A percentile compares a stretch with the other conserved stretches of the same genome.
phyloP scores from a whole-genome alignment of 768 basidiomycete species.

The Lentinula detonsa region DNA sequence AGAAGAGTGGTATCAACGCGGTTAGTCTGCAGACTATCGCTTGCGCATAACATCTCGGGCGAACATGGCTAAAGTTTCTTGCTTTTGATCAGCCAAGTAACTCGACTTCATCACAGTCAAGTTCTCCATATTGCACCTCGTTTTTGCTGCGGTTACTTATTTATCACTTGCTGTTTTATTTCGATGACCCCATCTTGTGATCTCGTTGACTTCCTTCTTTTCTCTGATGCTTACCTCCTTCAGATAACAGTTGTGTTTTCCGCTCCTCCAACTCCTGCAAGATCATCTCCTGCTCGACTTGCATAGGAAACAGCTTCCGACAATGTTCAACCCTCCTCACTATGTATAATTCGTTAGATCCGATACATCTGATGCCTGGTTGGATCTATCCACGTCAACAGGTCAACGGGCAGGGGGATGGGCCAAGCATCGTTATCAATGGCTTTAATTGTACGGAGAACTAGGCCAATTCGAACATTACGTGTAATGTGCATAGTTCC shows the following conservation, averaged over 20 bases:
- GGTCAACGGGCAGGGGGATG: background rate
- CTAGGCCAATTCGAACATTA: background rate
- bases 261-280: background rate
- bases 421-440: background rate
- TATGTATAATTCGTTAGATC: background rate
- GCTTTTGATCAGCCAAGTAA: background rate
- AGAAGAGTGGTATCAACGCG: background rate
- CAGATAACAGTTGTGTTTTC: background rate
- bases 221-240: background rate
- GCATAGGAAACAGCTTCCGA: background rate
- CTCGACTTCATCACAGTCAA: background rate
- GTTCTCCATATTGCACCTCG: background rate
- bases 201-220: background rate
- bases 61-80: background rate
- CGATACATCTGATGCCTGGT: background rate
- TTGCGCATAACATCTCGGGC: background rate
- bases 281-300: too few relatives aligned
- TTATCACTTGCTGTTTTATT: too few relatives aligned
- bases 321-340: background rate
- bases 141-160: too few relatives aligned
- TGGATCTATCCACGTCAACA: background rate
- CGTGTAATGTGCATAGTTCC: background rate
- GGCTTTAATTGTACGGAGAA: background rate
- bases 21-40: background rate
- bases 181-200: too few relatives aligned